phyloP scores from a whole-genome alignment of 176 grass and related monocot genomes.

The Poa pratensis region DNA sequence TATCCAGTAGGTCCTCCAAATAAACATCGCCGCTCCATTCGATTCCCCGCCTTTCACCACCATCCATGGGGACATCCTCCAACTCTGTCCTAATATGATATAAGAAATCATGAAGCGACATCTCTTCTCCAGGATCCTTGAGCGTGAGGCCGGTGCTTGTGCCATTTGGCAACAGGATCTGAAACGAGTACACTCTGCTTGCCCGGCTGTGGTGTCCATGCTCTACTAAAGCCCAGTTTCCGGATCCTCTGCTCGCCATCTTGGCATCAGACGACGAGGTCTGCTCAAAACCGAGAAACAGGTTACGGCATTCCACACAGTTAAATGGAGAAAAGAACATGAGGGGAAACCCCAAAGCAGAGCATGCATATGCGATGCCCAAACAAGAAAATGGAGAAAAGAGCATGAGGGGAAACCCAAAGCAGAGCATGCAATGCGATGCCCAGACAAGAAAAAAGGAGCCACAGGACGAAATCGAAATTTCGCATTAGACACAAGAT shows the following conservation, averaged over 20 bases:
- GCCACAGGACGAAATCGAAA: neutral
- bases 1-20: slow-evolving; percentile 19
- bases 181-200: slow-evolving; percentile 10
- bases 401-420: neutral
- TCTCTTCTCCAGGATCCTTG: slow-evolving; percentile 18
- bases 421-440: neutral
- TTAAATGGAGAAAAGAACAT: neutral
- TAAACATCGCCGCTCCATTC: slow-evolving; percentile 24
- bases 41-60: neutral
- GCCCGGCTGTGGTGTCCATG: neutral
- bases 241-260: slow-evolving; percentile 3
- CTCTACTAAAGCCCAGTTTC: neutral
- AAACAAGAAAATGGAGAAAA: neutral
- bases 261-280: neutral
- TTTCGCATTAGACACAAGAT: neutral
- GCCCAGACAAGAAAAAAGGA: neutral
- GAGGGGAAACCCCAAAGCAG: neutral
- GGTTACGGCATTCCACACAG: neutral
- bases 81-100: neutral
- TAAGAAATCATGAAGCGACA: neutral
- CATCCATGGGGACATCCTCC: neutral
- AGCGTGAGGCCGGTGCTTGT: slow-evolving; percentile 22
- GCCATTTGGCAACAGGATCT: slow-evolving; percentile 28
- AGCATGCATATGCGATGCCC: neutral
- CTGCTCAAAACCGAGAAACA: slow-evolving; percentile 1